Evolutionary conservation across 2,329 filamentous ascomycete species (phyloP).

Genomic region (Scytalidium lignicola): DNA sequence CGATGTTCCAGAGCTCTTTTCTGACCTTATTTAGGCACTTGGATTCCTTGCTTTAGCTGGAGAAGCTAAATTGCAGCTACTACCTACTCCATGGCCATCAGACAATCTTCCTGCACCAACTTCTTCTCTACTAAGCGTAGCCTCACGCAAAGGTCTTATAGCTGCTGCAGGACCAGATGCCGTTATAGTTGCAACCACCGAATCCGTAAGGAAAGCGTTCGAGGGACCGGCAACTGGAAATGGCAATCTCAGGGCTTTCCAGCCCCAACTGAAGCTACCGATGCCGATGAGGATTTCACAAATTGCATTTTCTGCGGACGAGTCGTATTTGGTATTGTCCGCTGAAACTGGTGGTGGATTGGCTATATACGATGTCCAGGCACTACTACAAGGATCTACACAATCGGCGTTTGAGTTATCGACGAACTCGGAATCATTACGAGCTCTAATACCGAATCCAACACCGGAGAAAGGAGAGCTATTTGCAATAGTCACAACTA

Average conservation of each 20-base stretch:
- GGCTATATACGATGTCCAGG: conserved; percentile 73
- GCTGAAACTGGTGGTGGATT: conserved; percentile 77
- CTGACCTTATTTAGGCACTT: conserved; percentile 47
- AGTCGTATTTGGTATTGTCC: conserved; percentile 76
- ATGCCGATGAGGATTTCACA: conserved; percentile 78
- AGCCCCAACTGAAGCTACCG: conserved; percentile 67
- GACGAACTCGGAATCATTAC: conserved; percentile 69
- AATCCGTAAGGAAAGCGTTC: conserved; percentile 73
- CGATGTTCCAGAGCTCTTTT: conserved; percentile 5
- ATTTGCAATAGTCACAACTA: conserved; percentile 73
- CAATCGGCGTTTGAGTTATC: conserved; percentile 68
- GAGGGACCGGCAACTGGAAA: conserved; percentile 52
- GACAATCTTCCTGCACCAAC: conserved; percentile 63
- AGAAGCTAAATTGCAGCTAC: conserved; percentile 73
- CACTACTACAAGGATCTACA: conserved; percentile 59
- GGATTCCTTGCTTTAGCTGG: conserved; percentile 77
- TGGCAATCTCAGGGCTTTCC: conserved; percentile 63
- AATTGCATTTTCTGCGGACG: conserved; percentile 85
- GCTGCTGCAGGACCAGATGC: conserved; percentile 82
- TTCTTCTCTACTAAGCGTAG: conserved; percentile 78
- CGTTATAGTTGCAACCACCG: conserved; percentile 71
- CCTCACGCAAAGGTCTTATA: conserved; percentile 72
- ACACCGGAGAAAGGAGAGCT: conserved; percentile 65
- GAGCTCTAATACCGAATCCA: conserved; percentile 76
- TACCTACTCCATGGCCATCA: conserved; percentile 72